phyloP scores from a whole-genome alignment of 345 rosid species.

The Dimocarpus longan region DNA sequence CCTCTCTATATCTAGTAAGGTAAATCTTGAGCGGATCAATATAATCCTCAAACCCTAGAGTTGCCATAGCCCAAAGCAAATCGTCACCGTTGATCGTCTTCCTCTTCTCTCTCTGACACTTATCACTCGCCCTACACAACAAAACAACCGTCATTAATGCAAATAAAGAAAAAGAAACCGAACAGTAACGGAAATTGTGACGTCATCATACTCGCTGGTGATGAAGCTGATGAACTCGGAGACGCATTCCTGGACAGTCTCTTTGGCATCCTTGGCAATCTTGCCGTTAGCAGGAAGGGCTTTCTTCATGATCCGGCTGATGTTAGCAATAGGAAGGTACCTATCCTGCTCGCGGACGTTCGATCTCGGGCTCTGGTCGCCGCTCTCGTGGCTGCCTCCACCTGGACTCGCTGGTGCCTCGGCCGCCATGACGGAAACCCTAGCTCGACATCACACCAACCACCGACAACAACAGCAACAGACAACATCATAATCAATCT shows the following conservation, averaged over 20 bases:
- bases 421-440: constrained; percentile 52
- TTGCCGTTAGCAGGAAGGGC: constrained; percentile 92
- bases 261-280: constrained; percentile 97
- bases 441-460: constrained; percentile 8
- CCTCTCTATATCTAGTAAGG: constrained; percentile 84
- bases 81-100: constrained; percentile 97
- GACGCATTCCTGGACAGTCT: constrained; percentile 94
- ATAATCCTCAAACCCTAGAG: constrained; percentile 95
- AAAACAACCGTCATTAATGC: not conserved
- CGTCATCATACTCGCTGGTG: constrained; percentile 82
- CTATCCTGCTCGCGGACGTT: constrained; percentile 90
- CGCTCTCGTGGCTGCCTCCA: constrained; percentile 81
- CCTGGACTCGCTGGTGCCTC: constrained; percentile 69
- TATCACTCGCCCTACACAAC: constrained; percentile 83
- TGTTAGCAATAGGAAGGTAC: constrained; percentile 91
- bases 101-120: constrained; percentile 98
- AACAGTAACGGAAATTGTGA: not conserved
- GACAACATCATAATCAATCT: not conserved
- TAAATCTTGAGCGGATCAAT: constrained; percentile 87
- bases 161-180: not conserved
- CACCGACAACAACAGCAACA: constrained; percentile 5
- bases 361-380: constrained; percentile 87
- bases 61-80: constrained; percentile 96
- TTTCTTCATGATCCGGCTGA: constrained; percentile 93
- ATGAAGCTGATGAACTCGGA: constrained; percentile 96